phyloP scores from a whole-genome alignment of 192 early-diverging fungal genomes.

The Pilaira anomala region DNA sequence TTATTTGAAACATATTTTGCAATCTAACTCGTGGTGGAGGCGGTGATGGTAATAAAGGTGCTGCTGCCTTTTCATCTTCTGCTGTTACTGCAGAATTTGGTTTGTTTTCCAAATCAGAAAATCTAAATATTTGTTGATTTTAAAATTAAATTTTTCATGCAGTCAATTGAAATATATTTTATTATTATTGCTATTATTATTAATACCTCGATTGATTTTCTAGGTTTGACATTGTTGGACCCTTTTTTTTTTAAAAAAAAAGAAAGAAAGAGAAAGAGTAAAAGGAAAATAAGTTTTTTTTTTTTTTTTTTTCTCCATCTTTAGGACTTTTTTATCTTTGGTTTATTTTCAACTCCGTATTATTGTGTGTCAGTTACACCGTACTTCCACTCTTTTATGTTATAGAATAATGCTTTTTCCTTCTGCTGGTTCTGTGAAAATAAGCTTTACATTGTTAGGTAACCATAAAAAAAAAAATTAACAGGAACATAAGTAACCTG shows the following conservation, averaged over 20 bases:
- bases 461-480: too few species aligned
- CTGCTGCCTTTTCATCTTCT: too few species aligned
- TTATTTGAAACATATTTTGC: neutral
- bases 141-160: neutral
- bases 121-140: neutral
- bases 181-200: neutral
- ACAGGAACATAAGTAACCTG: too few species aligned
- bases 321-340: neutral
- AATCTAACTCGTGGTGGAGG: neutral
- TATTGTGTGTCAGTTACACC: neutral
- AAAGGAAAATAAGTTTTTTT: too few species aligned
- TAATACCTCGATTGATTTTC: neutral
- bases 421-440: too few species aligned
- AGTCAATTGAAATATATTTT: neutral
- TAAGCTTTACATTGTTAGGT: too few species aligned
- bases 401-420: slow-evolving; percentile 5
- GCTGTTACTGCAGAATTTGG: neutral
- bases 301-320: neutral
- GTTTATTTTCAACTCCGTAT: neutral
- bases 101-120: neutral
- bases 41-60: neutral
- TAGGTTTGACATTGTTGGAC: neutral
- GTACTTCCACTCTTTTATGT: neutral
- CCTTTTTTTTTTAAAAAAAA: neutral
- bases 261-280: neutral